Evolutionary conservation across 1,284 basidiomycete species (phyloP).

Genomic region (Tetrapyrgos nigripes): DNA sequence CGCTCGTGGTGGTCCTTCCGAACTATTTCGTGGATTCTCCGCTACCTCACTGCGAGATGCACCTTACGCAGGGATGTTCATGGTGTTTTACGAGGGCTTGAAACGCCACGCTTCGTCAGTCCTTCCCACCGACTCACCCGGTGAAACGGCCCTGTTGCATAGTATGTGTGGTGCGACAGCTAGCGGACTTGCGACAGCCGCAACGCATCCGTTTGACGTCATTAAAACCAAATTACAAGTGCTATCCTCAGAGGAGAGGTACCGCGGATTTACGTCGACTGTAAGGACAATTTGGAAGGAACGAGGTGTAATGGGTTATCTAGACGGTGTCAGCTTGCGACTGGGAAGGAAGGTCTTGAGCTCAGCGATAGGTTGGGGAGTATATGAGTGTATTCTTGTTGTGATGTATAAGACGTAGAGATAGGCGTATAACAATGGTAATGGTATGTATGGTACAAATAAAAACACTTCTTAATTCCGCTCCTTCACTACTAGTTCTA

Average conservation of each 20-base stretch:
- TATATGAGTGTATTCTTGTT: constrained; percentile 85
- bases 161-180: constrained; percentile 75
- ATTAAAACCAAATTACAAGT: constrained; percentile 92
- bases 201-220: constrained; percentile 91
- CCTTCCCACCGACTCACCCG: constrained; percentile 7
- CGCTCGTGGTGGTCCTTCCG: constrained; percentile 75
- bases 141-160: constrained; percentile 50
- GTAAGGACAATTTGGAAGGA: constrained; percentile 73
- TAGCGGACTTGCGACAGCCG: constrained; percentile 80
- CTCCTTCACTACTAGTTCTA: too few relatives aligned
- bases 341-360: constrained; percentile 90
- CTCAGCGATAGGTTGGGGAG: constrained; percentile 91
- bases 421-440: too few relatives aligned
- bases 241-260: constrained; percentile 67
- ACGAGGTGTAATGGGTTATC: constrained; percentile 80
- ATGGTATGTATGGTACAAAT: too few relatives aligned
- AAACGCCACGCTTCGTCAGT: constrained; percentile 63
- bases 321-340: constrained; percentile 85
- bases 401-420: constrained; percentile 43
- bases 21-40: constrained; percentile 88
- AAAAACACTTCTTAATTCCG: too few relatives aligned
- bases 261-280: constrained; percentile 74
- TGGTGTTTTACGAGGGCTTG: constrained; percentile 89
- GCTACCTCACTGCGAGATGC: constrained; percentile 94
- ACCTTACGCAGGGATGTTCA: constrained; percentile 94